These are phyloP conservation scores for Lagerstroemia speciosa DNA, from an alignment of 345 rosid species.

Conservation along the genomic window DNA sequence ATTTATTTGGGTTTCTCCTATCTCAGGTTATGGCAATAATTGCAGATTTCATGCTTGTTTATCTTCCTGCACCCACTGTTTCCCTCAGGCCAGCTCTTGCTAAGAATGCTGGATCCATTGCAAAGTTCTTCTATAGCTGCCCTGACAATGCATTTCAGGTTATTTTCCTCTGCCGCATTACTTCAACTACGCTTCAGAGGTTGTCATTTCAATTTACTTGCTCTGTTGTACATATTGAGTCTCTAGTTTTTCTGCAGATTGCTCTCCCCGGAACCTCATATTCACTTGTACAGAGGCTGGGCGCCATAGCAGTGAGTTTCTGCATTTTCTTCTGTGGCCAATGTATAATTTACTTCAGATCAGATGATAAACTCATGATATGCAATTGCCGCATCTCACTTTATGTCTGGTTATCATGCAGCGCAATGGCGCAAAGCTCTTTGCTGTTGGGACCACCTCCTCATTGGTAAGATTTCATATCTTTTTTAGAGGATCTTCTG, in stretches of 20 bases:
- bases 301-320: slow-evolving; percentile 67
- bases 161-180: slow-evolving; percentile 14
- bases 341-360: not conserved
- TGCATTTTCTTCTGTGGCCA: not conserved
- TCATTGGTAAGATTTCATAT: slow-evolving; percentile 10
- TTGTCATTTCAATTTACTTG: slow-evolving; percentile 1
- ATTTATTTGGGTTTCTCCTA: not conserved
- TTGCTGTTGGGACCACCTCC: slow-evolving; percentile 89
- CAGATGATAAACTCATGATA: not conserved
- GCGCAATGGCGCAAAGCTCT: slow-evolving; percentile 91
- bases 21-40: slow-evolving; percentile 64
- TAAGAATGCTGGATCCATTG: slow-evolving; percentile 40
- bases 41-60: slow-evolving; percentile 86
- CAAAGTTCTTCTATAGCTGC: slow-evolving; percentile 57
- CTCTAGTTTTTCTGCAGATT: slow-evolving; percentile 37
- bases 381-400: not conserved
- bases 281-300: slow-evolving; percentile 75
- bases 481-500: not conserved
- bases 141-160: slow-evolving; percentile 96
- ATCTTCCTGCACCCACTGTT: slow-evolving; percentile 71
- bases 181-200: slow-evolving; percentile 16
- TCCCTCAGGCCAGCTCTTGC: slow-evolving; percentile 56
- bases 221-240: slow-evolving; percentile 5
- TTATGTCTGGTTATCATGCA: slow-evolving; percentile 21
- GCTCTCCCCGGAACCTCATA: slow-evolving; percentile 87